Evolutionary conservation across 306 rosid genomes (phyloP).

Genomic region (Datisca glomerata): DNA sequence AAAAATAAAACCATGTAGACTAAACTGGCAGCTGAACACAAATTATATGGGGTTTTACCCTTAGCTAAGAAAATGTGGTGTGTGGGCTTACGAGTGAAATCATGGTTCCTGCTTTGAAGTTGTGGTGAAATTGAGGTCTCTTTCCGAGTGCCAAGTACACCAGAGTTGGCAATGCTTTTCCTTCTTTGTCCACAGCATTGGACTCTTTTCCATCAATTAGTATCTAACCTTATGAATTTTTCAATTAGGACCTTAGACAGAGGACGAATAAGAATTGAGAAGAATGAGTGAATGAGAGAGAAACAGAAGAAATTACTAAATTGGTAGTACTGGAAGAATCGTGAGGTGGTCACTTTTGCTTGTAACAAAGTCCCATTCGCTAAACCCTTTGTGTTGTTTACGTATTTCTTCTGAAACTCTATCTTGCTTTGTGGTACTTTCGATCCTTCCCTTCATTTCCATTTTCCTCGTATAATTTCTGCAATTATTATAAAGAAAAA

Average conservation of each 20-base stretch:
- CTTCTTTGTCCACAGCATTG: conserved; percentile 40
- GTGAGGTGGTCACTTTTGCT: conserved; percentile 57
- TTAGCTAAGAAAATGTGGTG: too few relatives aligned
- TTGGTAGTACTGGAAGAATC: conserved; percentile 40
- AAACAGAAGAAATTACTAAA: background rate
- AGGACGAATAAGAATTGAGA: too few relatives aligned
- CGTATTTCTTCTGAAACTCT: conserved; percentile 37
- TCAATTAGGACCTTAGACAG: too few relatives aligned
- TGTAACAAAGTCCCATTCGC: conserved; percentile 47
- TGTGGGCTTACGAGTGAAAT: conserved; percentile 81
- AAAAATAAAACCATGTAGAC: too few relatives aligned
- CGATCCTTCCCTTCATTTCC: conserved; percentile 48
- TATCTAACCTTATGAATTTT: too few relatives aligned
- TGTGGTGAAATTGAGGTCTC: background rate
- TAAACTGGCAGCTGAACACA: too few relatives aligned
- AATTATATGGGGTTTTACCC: too few relatives aligned
- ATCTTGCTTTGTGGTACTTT: conserved; percentile 26
- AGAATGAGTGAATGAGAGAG: too few relatives aligned
- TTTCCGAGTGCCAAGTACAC: conserved; percentile 59
- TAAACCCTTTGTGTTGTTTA: conserved; percentile 32
- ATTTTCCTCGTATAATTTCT: conserved; percentile 56
- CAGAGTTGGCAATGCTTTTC: conserved; percentile 44
- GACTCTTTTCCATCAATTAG: conserved; percentile 44
- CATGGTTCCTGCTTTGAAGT: conserved; percentile 22
- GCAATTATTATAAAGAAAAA: too few relatives aligned